Base-by-base conservation (phyloP, 257 asterid species). In the Anisodus acutangulus region DNA sequence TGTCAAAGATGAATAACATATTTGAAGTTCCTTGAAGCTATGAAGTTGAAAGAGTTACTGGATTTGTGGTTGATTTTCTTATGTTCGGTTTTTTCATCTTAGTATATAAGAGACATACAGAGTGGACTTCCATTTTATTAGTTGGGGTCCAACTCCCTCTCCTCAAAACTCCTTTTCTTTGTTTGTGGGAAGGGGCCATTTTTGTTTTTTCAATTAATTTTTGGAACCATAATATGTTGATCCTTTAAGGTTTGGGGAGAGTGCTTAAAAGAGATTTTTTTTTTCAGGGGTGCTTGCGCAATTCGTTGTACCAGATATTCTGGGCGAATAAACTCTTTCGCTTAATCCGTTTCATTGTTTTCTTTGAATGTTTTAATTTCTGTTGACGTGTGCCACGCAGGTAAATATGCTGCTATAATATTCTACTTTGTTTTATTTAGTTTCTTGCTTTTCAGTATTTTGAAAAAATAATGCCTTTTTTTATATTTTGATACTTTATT, bases 111-210 rank as follows among this genome's bases (percentile, higher is more conserved):
- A 53, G 26, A 78, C 5, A 62, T 53, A 8, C 43, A 26, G 47
- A 53, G n/a, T 53, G 64, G 81, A 35, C 64, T 51, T 78, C 82
- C 49, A 78, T 53, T 78, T 53, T 78, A 13, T 76, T 78, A 26
- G 45, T 53, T 31, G 66, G 49, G 64, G 82, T 78, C 82, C 82
- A 31, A 53, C 49, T 53, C 16, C 82, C 64, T 17, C 10, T 71
- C 17, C 79, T 78, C 82, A 31, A 31, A 78, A 53, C 49, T 53
- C 64, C 49, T 53, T 13, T 8, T 11, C 5, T 22, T 16, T 78
- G 64, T 51, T 22, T 13, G 13, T 41, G 31, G 12, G 81, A 19
- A 55, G 59, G 63, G 80, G 80, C 16, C 12, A 63, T 22, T 63
- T 59, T 12, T 66, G 13, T 1, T 0, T 37, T 51, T 76, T 13